Percentiles rank a stretch among this genome's conserved stretches.
phyloP scores from a whole-genome alignment of 257 asterid species.

The Ocimum tenuiflorum region DNA sequence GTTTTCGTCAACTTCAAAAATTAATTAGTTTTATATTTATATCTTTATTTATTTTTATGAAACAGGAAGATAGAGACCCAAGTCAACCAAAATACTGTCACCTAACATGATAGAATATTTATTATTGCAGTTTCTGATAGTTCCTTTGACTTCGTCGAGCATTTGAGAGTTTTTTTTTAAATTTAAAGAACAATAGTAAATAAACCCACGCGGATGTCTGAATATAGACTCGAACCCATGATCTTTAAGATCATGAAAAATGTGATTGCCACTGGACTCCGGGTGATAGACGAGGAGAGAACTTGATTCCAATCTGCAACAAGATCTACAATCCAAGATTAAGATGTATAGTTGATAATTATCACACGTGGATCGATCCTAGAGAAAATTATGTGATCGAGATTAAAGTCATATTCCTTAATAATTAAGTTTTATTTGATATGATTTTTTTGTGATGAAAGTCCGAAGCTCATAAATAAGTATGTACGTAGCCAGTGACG shows the following conservation, averaged over 20 bases:
- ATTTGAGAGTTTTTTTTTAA: too few relatives aligned
- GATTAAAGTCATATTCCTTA: slow-evolving; percentile 2
- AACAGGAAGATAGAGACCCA: slow-evolving; percentile 24
- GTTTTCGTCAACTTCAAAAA: slow-evolving; percentile 12
- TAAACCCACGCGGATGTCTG: too few relatives aligned
- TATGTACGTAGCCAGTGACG: neutral
- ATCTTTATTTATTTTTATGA: neutral
- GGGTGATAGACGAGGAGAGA: too few relatives aligned
- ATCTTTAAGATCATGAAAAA: too few relatives aligned
- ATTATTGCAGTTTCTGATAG: slow-evolving; percentile 12
- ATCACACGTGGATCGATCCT: slow-evolving; percentile 1
- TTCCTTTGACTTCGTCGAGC: slow-evolving; percentile 12
- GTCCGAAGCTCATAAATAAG: neutral
- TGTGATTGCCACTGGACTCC: too few relatives aligned
- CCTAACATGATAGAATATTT: slow-evolving; percentile 23
- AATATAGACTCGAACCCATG: too few relatives aligned
- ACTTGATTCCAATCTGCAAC: neutral
- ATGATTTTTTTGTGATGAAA: neutral
- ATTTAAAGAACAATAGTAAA: too few relatives aligned
- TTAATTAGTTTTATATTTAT: neutral
- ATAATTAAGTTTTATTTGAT: neutral
- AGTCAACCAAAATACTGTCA: slow-evolving; percentile 29
- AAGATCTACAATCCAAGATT: neutral
- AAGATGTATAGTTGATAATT: neutral
- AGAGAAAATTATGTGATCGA: neutral